Evolutionary conservation across 768 basidiomycete species (phyloP).

Genomic region (Boletellus ananas): DNA sequence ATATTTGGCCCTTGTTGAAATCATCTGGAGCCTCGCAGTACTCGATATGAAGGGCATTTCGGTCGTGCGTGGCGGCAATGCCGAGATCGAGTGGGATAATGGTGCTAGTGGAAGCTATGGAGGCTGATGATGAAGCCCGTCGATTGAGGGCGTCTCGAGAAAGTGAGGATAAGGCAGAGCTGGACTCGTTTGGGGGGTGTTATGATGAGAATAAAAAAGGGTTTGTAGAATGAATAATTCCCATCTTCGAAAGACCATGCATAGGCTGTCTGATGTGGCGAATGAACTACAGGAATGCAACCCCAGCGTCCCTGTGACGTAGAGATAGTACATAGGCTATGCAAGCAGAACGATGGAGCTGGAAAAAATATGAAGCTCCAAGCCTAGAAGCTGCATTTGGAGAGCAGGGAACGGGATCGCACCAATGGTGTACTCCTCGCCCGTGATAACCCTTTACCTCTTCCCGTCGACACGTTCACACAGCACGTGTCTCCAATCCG

Average conservation of each 20-base stretch:
- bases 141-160: neutral
- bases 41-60: constrained; percentile 3
- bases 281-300: no score
- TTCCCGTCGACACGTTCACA: neutral
- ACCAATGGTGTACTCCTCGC: no score
- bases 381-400: no score
- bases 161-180: neutral
- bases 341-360: no score
- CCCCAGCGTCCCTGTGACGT: no score
- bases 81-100: constrained; percentile 4
- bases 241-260: no score
- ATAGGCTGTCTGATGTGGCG: no score
- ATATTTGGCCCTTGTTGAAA: neutral
- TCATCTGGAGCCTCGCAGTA: neutral
- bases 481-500: constrained; percentile 7
- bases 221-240: neutral
- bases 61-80: neutral
- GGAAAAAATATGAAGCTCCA: no score
- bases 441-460: neutral
- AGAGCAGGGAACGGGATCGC: no score
- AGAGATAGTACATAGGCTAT: no score
- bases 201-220: neutral
- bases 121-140: neutral
- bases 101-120: neutral
- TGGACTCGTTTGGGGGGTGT: neutral